Evolutionary conservation across 768 basidiomycete genomes (phyloP), one percentile per base, ranked within the genome.

Genomic region (Nevesoporus exiguus): DNA sequence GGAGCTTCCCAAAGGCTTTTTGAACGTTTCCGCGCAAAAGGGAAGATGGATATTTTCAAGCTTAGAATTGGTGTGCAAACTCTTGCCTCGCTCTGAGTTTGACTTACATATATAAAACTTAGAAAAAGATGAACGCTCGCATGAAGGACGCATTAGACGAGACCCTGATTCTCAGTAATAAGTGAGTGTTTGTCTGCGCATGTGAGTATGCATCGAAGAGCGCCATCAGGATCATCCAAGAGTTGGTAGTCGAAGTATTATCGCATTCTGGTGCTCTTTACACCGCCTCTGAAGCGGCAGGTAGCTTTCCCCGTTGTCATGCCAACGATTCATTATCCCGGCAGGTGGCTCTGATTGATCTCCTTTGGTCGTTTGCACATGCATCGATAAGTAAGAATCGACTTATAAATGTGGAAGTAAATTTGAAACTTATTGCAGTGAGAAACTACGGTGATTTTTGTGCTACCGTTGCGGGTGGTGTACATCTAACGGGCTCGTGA

Each of bases 141-240:
- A 90, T 97, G 84, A 88, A 86, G 61, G 93, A 96, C 65, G 86
- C 92, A 0, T 73, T 96, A n/a, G 86, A 94, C 54, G 96, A 98
- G 68, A 84, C 90, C 0, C 72, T 97, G 49, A 79, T 93, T 37
- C 75, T 98, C 47, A 95, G 94, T 63, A 85, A 93, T 57, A 86
- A 84, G 88, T 86, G 54, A 13, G 75, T 60, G 6, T 25, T 11
- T 24, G 24, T 48, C 25, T 22, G 2, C 19, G 33, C 4, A 11
- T 15, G 24, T 5, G 34, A 9, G 7, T 10, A 7, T 43, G 21
- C 4, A 22, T 37, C 48, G 5, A 43, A 47, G 37, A 55, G 21
- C 44, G 10, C 49, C 39, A 33, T 49, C 50, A 93, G 91, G 57
- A 86, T 94, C 47, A 85, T 98, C 42, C 80, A 87, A 57, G 86